Conservation (phyloP, 1,284 basidiomycete species). For the Melampsora larici-populina region DNA sequence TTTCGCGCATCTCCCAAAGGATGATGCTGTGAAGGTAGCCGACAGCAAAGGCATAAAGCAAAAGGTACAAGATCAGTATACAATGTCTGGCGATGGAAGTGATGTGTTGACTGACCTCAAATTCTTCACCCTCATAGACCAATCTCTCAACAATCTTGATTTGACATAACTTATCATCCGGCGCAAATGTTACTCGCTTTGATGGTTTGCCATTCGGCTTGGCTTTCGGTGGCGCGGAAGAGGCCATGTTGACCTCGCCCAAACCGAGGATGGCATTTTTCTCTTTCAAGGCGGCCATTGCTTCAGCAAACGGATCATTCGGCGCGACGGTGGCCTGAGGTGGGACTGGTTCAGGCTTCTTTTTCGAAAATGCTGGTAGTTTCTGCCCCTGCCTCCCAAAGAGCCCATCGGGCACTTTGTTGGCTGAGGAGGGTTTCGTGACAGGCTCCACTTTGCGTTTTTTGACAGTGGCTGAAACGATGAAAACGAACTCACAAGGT, state of each 20-base stretch:
- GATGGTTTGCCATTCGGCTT: background rate
- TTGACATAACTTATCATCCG: constrained; percentile 40
- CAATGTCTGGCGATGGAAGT: background rate
- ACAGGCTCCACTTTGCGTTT: constrained; percentile 34
- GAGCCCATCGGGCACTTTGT: constrained; percentile 23
- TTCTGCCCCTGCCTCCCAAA: constrained; percentile 37
- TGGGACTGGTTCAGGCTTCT: constrained; percentile 8
- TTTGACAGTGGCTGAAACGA: background rate
- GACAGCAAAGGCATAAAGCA: background rate
- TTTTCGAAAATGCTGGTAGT: constrained; percentile 39
- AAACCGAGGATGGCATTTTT: background rate
- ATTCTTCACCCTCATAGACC: constrained; percentile 42
- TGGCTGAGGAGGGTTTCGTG: background rate
- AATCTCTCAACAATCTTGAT: constrained; percentile 42
- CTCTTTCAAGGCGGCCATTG: constrained; percentile 31
- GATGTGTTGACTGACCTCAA: constrained; percentile 23
- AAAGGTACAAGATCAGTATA: background rate
- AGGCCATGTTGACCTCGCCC: constrained; percentile 1
- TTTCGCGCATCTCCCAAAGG: constrained; percentile 42
- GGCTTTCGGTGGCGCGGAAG: background rate
- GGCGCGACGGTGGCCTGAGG: background rate
- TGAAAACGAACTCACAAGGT: background rate
- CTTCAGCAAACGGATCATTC: constrained; percentile 33
- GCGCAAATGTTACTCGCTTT: constrained; percentile 33
- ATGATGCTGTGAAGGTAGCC: constrained; percentile 27